Evolutionary conservation across 23 red algal species (phyloP), one percentile per base, ranked within the genome.

Genomic region (Cyanidium caldarium): DNA sequence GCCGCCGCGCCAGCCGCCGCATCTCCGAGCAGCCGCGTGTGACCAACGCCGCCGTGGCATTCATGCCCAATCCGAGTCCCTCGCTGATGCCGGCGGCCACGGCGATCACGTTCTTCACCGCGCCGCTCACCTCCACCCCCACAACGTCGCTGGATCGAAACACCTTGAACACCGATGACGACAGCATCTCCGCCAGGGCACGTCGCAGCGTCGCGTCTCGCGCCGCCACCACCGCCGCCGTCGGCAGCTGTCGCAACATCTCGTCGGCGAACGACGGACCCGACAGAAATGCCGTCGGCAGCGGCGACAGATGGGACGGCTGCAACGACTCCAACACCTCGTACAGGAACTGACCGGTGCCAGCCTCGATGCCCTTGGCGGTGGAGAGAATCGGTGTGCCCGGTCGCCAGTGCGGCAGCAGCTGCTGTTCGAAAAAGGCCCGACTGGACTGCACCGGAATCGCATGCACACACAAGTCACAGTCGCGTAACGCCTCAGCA

Each of bases 91-190:
- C 91, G 34, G 91, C 91, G 15, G 91, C 91, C 29, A 96, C 84
- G 3, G 91, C 91, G 14, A 96, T 88, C 19, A 96, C 85, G 57
- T 96, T 96, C 75, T 96, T 96, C 12, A 88, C 78, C 2, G 91
- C 91, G 37, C 91, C 91, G 0, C 82, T 78, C 58, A 96, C 74
- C 37, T 96, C 91, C 57, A 96, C 66, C 10, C 91, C 91, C 19
- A 96, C 83, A 14, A 45, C 70, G 46, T 96, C 91, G 1, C 73
- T 75, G 1, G 84, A 86, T 10, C 82, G 86, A 65, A 96, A 96
- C 16, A 96, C 83, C 57, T 85, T 87, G 66, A 96, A 87, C 16
- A 67, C 73, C 44, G 91, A 69, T 1, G 91, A 96, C 2, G 78
- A 84, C 12, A 96, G 66, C 80, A 85, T 87, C 33, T 69, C 76